Evolutionary conservation across 225 moss, liverwort and hornwort genomes (phyloP).

Genomic region (Straminergon stramineum): DNA sequence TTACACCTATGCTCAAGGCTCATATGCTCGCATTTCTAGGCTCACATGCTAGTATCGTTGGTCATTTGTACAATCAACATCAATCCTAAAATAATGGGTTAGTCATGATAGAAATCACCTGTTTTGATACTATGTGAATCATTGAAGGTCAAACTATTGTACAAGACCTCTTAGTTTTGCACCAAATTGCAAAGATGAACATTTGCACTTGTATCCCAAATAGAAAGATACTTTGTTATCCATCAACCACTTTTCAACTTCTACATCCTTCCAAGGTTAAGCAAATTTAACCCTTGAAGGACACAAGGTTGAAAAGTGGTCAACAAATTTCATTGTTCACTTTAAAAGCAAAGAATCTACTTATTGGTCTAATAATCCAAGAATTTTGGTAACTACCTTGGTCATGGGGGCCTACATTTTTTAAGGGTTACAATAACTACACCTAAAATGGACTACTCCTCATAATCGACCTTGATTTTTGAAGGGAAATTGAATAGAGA

Average conservation of each 20-base stretch:
- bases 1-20: too few species aligned
- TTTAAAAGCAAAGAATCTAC: too few species aligned
- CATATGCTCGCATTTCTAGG: too few species aligned
- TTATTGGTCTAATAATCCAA: too few species aligned
- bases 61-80: not conserved
- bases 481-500: too few species aligned
- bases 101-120: accelerated
- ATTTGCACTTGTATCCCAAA: not conserved
- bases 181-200: not conserved
- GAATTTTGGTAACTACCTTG: too few species aligned
- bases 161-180: not conserved
- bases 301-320: accelerated
- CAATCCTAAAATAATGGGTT: accelerated
- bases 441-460: too few species aligned
- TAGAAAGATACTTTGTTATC: not conserved
- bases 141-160: not conserved
- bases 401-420: too few species aligned
- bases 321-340: too few species aligned
- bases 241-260: not conserved
- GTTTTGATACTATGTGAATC: accelerated
- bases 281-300: not conserved
- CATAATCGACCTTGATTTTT: too few species aligned
- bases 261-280: not conserved
- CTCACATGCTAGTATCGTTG: not conserved
- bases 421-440: too few species aligned